These are phyloP conservation scores for Closterium sp. DNA, from an alignment of 139 green algal genomes.

Conservation along the genomic window DNA sequence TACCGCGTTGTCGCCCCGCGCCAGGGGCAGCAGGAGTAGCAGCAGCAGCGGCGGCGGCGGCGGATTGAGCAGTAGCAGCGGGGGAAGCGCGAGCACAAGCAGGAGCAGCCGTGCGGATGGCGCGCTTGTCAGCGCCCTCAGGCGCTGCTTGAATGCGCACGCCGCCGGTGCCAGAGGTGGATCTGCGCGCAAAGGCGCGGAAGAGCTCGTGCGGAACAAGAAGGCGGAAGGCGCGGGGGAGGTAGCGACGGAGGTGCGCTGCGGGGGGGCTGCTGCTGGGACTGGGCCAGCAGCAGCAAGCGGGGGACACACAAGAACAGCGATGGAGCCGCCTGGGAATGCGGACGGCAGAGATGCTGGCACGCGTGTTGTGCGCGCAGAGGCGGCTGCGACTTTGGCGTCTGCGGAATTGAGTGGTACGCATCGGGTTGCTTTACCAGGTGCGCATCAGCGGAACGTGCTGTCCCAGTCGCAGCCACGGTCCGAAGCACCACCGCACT, in stretches of 20 bases:
- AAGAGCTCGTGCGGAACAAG: background rate
- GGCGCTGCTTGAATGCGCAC: background rate
- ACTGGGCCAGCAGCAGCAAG: background rate
- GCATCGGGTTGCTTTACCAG: no score
- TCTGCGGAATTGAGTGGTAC: no score
- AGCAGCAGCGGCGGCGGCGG: background rate
- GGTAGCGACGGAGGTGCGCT: background rate
- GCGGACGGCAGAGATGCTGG: background rate
- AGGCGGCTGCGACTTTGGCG: no score
- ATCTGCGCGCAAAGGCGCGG: background rate
- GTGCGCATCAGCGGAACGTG: background rate
- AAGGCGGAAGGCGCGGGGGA: background rate
- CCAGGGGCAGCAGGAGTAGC: background rate
- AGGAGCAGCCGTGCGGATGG: background rate
- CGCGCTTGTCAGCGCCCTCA: background rate
- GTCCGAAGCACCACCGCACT: no score
- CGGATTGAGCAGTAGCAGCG: background rate
- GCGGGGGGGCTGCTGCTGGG: background rate
- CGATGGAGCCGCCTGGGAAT: background rate
- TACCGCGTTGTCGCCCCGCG: background rate
- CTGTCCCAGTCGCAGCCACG: background rate
- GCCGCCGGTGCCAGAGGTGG: no score
- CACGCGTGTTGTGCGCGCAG: no score
- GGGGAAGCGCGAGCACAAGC: background rate
- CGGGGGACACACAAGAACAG: background rate